These are phyloP conservation scores for Coemansia sp. DNA, from an alignment of 192 early-diverging fungal genomes.

Conservation along the genomic window DNA sequence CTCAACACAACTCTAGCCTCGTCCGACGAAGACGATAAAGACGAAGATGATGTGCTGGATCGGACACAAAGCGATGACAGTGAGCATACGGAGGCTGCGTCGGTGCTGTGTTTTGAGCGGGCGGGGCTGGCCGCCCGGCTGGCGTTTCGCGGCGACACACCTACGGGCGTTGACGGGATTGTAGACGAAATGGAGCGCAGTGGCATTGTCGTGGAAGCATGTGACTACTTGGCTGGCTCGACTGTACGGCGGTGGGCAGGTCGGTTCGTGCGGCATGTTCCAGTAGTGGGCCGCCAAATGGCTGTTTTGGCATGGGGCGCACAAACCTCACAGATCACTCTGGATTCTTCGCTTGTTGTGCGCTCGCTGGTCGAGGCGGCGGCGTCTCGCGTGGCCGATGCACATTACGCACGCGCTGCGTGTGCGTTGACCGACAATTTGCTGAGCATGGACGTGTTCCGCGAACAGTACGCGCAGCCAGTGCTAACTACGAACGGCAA, in stretches of 20 bases:
- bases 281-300: constrained; percentile 6
- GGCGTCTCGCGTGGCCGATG: constrained; percentile 13
- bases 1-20: background rate
- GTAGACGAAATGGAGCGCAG: constrained; percentile 15
- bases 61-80: background rate
- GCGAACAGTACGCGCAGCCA: background rate
- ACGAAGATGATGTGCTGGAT: background rate
- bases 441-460: constrained; percentile 33
- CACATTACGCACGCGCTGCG: constrained; percentile 15
- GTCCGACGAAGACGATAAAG: background rate
- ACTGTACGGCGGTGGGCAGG: constrained; percentile 20
- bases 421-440: constrained; percentile 29
- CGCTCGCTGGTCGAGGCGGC: background rate
- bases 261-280: constrained; percentile 4
- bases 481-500: background rate
- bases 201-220: constrained; percentile 3
- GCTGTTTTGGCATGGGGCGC: constrained; percentile 14
- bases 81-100: background rate
- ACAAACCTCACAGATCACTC: background rate
- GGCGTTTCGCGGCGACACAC: constrained; percentile 35
- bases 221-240: constrained; percentile 15
- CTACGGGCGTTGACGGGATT: constrained; percentile 25
- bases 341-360: constrained; percentile 12
- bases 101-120: constrained; percentile 24
- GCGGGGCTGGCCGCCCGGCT: constrained; percentile 17